Percentiles rank a stretch among this genome's conserved stretches.
phyloP scores from a whole-genome alignment of 2,329 filamentous ascomycete species.

The Penicillium sp. region DNA sequence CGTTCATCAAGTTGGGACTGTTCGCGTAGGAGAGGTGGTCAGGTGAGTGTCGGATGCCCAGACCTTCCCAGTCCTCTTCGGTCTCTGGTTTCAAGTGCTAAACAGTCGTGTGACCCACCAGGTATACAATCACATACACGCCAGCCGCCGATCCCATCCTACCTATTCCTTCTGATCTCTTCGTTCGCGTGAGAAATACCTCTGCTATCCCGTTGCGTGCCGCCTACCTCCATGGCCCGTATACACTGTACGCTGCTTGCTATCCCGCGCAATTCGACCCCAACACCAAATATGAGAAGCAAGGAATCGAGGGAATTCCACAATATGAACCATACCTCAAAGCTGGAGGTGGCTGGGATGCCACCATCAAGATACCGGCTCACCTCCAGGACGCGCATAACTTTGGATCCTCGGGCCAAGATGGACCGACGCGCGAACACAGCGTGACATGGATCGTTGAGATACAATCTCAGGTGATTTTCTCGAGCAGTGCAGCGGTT shows the following conservation, averaged over 20 bases:
- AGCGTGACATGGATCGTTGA: conserved; percentile 87
- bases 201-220: conserved; percentile 87
- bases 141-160: conserved; percentile 86
- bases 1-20: conserved; percentile 83
- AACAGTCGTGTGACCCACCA: conserved; percentile 27
- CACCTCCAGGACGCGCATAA: conserved; percentile 53
- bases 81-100: neutral
- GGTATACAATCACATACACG: conserved; percentile 85
- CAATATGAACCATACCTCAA: conserved; percentile 97
- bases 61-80: neutral
- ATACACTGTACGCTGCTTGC: conserved; percentile 82
- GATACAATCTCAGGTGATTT: conserved; percentile 88
- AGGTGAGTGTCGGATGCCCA: conserved; percentile 57
- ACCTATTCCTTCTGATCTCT: conserved; percentile 76
- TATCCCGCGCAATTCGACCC: conserved; percentile 84
- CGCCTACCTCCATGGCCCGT: conserved; percentile 94
- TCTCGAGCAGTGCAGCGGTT: conserved; percentile 84
- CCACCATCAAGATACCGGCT: conserved; percentile 77
- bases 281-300: conserved; percentile 71
- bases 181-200: conserved; percentile 88
- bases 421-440: conserved; percentile 42
- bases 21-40: conserved; percentile 92
- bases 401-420: conserved; percentile 47
- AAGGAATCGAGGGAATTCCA: conserved; percentile 72
- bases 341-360: conserved; percentile 83